Evolutionary conservation across 768 basidiomycete genomes (phyloP).

Genomic region (Tulasnella sp.): DNA sequence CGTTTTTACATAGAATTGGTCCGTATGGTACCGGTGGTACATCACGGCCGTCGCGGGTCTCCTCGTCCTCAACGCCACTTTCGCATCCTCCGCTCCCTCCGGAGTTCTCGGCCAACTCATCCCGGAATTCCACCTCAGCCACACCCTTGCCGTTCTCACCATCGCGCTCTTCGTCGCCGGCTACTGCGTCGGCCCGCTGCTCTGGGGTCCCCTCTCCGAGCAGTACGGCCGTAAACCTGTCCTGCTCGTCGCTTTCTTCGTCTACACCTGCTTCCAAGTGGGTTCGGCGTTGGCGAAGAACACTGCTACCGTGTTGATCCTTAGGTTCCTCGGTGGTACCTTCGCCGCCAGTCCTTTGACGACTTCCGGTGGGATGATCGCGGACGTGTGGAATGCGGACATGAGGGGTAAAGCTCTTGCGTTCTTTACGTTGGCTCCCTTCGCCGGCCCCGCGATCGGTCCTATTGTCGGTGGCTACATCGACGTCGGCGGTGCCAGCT

Average conservation of each 20-base stretch:
- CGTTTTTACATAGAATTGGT: slow-evolving; percentile 19
- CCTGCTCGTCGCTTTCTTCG: slow-evolving; percentile 27
- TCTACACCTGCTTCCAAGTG: slow-evolving; percentile 22
- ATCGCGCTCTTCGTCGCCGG: slow-evolving; percentile 17
- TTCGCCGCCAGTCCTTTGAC: slow-evolving; percentile 20
- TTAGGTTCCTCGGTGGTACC: slow-evolving; percentile 21
- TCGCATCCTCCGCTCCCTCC: slow-evolving; percentile 9
- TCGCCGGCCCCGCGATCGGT: slow-evolving; percentile 21
- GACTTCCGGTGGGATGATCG: slow-evolving; percentile 18
- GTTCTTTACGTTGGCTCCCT: slow-evolving; percentile 16
- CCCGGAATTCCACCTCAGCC: slow-evolving; percentile 5
- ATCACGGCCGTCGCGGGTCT: slow-evolving; percentile 3
- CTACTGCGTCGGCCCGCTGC: slow-evolving; percentile 25
- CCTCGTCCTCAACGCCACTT: slow-evolving; percentile 19
- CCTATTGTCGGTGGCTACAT: slow-evolving; percentile 20
- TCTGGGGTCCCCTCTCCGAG: slow-evolving; percentile 26
- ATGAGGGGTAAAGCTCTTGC: slow-evolving; percentile 19
- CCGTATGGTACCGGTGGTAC: slow-evolving; percentile 8
- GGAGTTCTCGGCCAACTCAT: slow-evolving; percentile 16
- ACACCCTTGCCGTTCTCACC: slow-evolving; percentile 10
- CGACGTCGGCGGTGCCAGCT: slow-evolving; percentile 13
- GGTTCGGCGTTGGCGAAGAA: slow-evolving; percentile 28
- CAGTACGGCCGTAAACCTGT: slow-evolving; percentile 27
- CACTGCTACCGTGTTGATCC: slow-evolving; percentile 24
- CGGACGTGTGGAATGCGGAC: slow-evolving; percentile 22